Base-by-base conservation (phyloP, 1,284 basidiomycete genomes). In the Apiotrichum siamense region DNA sequence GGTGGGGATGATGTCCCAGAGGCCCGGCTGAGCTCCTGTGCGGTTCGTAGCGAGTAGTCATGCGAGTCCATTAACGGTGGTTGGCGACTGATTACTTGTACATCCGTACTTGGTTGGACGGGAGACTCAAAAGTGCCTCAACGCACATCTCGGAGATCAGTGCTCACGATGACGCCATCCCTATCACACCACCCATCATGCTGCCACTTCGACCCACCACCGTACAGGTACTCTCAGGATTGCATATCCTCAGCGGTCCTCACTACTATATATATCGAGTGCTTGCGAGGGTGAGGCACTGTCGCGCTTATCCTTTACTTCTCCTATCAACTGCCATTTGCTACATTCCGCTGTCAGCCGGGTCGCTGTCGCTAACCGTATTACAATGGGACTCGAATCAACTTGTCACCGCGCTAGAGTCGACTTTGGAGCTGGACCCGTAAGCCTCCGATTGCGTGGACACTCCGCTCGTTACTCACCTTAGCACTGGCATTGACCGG, bases 1-100 rank as follows among this genome's bases (percentile, higher is more conserved):
- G 66, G 63, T 51, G 54, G 51, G 60, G 37, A 53, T 57, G 66
- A 42, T 53, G 66, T 54, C 50, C 42, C 50, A 51, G 66, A 67
- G 66, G 66, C 66, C 66, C 65, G 66, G 61, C 66, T 69, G 66
- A 69, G 65, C 62, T 66, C 13, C n/a, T n/a, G n/a, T n/a, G n/a
- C n/a, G n/a, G n/a, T n/a, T n/a, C n/a, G n/a, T n/a, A n/a, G n/a
- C n/a, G n/a, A n/a, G n/a, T 31, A 31, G 10, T 9, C 29, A 31
- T 31, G 29, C n/a, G n/a, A n/a, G n/a, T n/a, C n/a, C n/a, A n/a
- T n/a, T n/a, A n/a, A n/a, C n/a, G n/a, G n/a, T n/a, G n/a, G n/a
- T n/a, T n/a, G n/a, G n/a, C n/a, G n/a, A n/a, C n/a, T n/a, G n/a
- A n/a, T n/a, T n/a, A n/a, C n/a, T n/a, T n/a, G n/a, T n/a, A n/a